Evolutionary conservation across 768 basidiomycete genomes (phyloP).

Genomic region (Kwoniella europaea): DNA sequence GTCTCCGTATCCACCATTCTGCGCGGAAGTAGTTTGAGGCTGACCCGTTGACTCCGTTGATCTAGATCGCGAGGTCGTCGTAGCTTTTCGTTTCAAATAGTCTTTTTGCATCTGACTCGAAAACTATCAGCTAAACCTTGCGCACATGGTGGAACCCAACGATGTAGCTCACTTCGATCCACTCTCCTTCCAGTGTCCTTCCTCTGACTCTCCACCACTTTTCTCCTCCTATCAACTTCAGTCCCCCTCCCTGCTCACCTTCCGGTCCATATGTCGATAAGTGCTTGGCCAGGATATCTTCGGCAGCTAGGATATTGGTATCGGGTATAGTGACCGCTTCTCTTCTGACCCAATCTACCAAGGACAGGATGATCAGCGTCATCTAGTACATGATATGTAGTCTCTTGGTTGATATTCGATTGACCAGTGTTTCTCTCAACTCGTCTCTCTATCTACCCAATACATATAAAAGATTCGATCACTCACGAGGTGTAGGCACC

Average conservation of each 20-base stretch:
- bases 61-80: background rate
- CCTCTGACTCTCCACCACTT: slow-evolving; percentile 58
- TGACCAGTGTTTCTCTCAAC: background rate
- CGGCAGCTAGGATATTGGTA: slow-evolving; percentile 45
- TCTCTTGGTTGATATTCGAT: background rate
- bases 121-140: background rate
- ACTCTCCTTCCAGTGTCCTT: slow-evolving; percentile 55
- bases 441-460: too few species aligned
- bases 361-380: slow-evolving; percentile 7
- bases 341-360: slow-evolving; percentile 53
- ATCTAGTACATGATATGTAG: background rate
- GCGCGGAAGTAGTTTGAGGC: background rate
- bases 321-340: slow-evolving; percentile 51
- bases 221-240: slow-evolving; percentile 55
- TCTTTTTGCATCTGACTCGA: slow-evolving; percentile 57
- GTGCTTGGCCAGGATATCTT: slow-evolving; percentile 50
- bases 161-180: slow-evolving; percentile 55
- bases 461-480: background rate
- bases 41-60: background rate
- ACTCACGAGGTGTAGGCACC: slow-evolving; percentile 52
- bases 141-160: background rate
- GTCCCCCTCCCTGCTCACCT: slow-evolving; percentile 35
- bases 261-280: slow-evolving; percentile 51
- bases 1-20: slow-evolving; percentile 14
- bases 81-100: slow-evolving; percentile 40